These are phyloP conservation scores for Carex scoparia DNA, from an alignment of 176 grass and related monocot genomes.

Conservation along the genomic window DNA sequence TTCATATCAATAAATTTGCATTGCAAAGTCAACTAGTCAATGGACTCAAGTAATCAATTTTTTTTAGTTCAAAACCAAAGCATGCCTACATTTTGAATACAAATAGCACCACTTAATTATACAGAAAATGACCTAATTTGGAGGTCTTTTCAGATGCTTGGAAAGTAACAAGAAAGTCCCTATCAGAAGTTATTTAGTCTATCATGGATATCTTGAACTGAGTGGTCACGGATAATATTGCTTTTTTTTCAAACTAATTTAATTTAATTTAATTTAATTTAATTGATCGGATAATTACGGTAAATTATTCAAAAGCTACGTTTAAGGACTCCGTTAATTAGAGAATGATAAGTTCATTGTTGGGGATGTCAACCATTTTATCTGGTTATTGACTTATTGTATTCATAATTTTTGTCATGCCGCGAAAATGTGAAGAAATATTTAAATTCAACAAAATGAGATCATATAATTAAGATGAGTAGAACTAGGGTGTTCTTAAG, in stretches of 20 bases:
- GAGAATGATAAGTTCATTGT: background rate
- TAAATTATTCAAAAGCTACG: conserved; percentile 13
- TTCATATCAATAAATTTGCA: background rate
- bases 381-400: no score
- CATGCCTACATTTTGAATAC: background rate
- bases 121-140: conserved; percentile 30
- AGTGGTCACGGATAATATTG: conserved; percentile 9
- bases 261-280: background rate
- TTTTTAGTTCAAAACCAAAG: background rate
- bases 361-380: background rate
- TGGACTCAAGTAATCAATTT: background rate
- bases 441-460: no score
- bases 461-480: no score
- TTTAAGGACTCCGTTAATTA: background rate
- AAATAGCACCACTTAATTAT: background rate
- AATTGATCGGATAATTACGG: conserved; percentile 18
- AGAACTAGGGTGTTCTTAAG: no score
- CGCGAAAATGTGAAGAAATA: no score
- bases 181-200: conserved; percentile 17
- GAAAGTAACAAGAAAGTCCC: conserved; percentile 17
- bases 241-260: conserved; percentile 12
- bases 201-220: conserved; percentile 25
- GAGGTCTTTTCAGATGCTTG: background rate
- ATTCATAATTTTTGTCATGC: no score
- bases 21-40: background rate